These are phyloP conservation scores for Termitomyces sp. DNA, from an alignment of 1,284 basidiomycete genomes.

Conservation along the genomic window DNA sequence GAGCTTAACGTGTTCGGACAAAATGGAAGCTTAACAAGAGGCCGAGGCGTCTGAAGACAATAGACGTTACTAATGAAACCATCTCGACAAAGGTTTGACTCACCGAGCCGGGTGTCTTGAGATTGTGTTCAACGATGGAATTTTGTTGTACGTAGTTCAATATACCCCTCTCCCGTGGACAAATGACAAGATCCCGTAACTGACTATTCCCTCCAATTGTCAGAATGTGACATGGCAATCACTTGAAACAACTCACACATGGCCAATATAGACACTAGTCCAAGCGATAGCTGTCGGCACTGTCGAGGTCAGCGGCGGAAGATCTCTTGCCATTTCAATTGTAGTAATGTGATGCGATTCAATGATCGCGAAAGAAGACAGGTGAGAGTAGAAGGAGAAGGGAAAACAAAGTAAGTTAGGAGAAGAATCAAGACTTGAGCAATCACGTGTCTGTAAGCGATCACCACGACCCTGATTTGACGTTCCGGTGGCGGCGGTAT, in stretches of 20 bases:
- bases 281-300: slow-evolving; percentile 40
- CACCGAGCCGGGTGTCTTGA: slow-evolving; percentile 50
- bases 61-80: not conserved
- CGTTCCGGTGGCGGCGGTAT: not conserved
- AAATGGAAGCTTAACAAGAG: slow-evolving; percentile 53
- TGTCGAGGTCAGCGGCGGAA: slow-evolving; percentile 39
- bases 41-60: slow-evolving; percentile 38
- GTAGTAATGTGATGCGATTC: not conserved
- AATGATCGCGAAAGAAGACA: slow-evolving; percentile 1
- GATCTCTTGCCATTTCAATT: slow-evolving; percentile 42
- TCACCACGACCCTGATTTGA: not conserved
- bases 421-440: not conserved
- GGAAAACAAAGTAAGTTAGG: not conserved
- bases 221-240: slow-evolving; percentile 3
- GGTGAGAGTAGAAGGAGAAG: not conserved
- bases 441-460: slow-evolving; percentile 2
- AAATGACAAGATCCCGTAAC: slow-evolving; percentile 70
- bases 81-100: slow-evolving; percentile 12
- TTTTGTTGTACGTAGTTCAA: slow-evolving; percentile 59
- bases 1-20: slow-evolving; percentile 67
- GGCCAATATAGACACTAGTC: slow-evolving; percentile 55
- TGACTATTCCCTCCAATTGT: slow-evolving; percentile 40
- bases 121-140: slow-evolving; percentile 64
- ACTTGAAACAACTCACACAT: slow-evolving; percentile 51
- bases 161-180: slow-evolving; percentile 61